A percentile compares a stretch with the other conserved stretches of the same genome.
These are phyloP conservation scores for Monosporascus sp. DNA, from an alignment of 2,329 filamentous ascomycete species.

Conservation along the genomic window DNA sequence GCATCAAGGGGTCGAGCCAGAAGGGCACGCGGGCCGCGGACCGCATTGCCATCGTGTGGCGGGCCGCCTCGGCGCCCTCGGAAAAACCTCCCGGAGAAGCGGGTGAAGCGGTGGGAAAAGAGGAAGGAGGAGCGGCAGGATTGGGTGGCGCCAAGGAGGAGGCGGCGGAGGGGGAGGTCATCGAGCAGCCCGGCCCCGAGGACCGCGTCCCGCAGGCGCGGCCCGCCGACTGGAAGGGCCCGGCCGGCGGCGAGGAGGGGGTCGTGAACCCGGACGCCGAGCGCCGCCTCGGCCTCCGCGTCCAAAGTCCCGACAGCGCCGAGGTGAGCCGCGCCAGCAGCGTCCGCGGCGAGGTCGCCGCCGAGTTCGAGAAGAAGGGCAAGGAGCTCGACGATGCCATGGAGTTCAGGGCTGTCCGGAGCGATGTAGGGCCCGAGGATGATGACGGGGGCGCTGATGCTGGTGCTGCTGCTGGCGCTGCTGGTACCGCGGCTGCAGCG, in stretches of 20 bases:
- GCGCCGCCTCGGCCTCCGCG: slow-evolving; percentile 64
- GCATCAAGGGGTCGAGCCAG: slow-evolving; percentile 80
- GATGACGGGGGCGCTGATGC: slow-evolving; percentile 2
- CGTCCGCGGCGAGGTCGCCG: slow-evolving; percentile 37
- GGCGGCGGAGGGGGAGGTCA: slow-evolving; percentile 31
- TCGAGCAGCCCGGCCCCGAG: slow-evolving; percentile 60
- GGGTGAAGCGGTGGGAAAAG: slow-evolving; percentile 5
- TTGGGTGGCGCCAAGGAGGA: slow-evolving; percentile 16
- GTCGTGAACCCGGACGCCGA: slow-evolving; percentile 41
- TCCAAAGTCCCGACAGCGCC: slow-evolving; percentile 58
- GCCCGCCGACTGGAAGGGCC: slow-evolving; percentile 68
- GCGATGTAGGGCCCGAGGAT: slow-evolving; percentile 11
- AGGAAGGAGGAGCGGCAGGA: slow-evolving; percentile 6
- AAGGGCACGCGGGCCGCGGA: slow-evolving; percentile 83
- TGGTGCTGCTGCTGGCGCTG: neutral
- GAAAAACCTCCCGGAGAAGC: slow-evolving; percentile 14
- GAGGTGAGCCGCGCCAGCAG: slow-evolving; percentile 70
- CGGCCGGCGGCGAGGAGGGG: slow-evolving; percentile 30
- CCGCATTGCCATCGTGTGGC: slow-evolving; percentile 80
- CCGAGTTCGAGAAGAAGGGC: slow-evolving; percentile 9
- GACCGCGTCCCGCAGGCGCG: slow-evolving; percentile 64
- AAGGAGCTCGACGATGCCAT: slow-evolving; percentile 18
- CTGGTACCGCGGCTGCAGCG: neutral
- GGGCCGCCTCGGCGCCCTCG: slow-evolving; percentile 30
- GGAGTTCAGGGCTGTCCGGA: neutral